phyloP scores from a whole-genome alignment of 352 stramenopile genomes.

The Phytophthora niederhauseri region DNA sequence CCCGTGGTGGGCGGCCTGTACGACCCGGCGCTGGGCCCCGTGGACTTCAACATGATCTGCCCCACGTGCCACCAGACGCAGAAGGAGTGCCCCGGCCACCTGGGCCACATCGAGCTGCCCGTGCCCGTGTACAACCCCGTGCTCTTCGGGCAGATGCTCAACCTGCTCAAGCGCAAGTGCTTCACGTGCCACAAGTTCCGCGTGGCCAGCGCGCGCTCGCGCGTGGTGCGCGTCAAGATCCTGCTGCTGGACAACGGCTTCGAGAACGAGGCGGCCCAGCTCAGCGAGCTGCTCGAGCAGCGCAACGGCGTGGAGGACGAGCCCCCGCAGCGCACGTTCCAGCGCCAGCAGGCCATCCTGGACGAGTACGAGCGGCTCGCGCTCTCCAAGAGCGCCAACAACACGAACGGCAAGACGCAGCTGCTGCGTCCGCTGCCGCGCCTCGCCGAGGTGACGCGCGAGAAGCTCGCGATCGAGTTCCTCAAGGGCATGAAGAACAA shows the following conservation, averaged over 20 bases:
- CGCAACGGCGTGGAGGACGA: slow-evolving; percentile 89
- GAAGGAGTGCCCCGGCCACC: slow-evolving; percentile 97
- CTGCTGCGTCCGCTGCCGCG: slow-evolving; percentile 60
- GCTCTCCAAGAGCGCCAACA: slow-evolving; percentile 50
- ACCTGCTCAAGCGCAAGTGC: slow-evolving; percentile 98
- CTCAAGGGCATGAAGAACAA: slow-evolving; percentile 92
- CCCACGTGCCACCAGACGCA: slow-evolving; percentile 97
- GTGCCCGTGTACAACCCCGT: slow-evolving; percentile 99
- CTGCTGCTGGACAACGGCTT: slow-evolving; percentile 92
- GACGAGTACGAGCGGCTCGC: slow-evolving; percentile 91
- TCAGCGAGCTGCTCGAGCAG: slow-evolving; percentile 85
- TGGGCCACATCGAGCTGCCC: slow-evolving; percentile 99
- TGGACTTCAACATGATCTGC: slow-evolving; percentile 92
- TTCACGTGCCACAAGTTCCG: slow-evolving; percentile 98
- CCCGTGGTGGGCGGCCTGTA: slow-evolving; percentile 97
- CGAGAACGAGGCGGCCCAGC: slow-evolving; percentile 75
- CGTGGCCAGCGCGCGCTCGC: slow-evolving; percentile 70
- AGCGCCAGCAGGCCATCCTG: slow-evolving; percentile 86
- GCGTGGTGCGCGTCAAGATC: slow-evolving; percentile 91
- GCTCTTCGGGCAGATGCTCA: slow-evolving; percentile 95
- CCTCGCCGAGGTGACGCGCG: slow-evolving; percentile 71
- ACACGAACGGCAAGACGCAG: slow-evolving; percentile 31
- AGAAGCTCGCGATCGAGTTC: slow-evolving; percentile 91
- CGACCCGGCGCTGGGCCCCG: slow-evolving; percentile 95
- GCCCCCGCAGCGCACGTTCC: slow-evolving; percentile 65